Percentiles rank a stretch among this genome's conserved stretches.
These are phyloP conservation scores for Gossypium longicalyx DNA, from an alignment of 345 rosid species.

Conservation along the genomic window DNA sequence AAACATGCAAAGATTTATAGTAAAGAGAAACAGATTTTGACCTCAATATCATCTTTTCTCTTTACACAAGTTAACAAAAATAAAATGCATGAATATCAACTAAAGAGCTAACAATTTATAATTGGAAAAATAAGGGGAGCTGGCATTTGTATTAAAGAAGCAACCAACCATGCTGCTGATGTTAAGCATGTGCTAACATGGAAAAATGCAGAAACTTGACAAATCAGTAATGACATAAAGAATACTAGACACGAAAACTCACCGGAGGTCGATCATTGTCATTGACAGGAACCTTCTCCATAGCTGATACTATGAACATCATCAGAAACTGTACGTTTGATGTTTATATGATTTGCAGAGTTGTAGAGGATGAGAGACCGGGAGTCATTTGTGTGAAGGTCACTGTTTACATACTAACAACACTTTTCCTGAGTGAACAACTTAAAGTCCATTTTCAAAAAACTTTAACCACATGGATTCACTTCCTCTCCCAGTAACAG, in stretches of 20 bases:
- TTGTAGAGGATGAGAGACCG: slow-evolving; percentile 86
- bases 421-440: slow-evolving; percentile 84
- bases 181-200: neutral
- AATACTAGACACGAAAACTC: slow-evolving; percentile 23
- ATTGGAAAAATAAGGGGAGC: neutral
- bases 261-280: slow-evolving; percentile 81
- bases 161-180: neutral
- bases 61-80: neutral
- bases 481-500: slow-evolving; percentile 83
- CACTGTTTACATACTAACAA: slow-evolving; percentile 98
- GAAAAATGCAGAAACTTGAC: neutral
- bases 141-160: neutral
- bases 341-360: slow-evolving; percentile 85
- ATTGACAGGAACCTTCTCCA: slow-evolving; percentile 90
- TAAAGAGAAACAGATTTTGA: neutral
- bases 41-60: neutral
- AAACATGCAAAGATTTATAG: neutral
- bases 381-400: slow-evolving; percentile 86
- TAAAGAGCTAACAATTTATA: neutral
- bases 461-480: slow-evolving; percentile 95
- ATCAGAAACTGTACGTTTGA: slow-evolving; percentile 75
- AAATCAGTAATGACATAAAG: neutral
- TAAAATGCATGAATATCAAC: neutral
- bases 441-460: slow-evolving; percentile 92
- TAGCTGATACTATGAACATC: slow-evolving; percentile 22